Percentiles rank a stretch among this genome's conserved stretches.
These are phyloP conservation scores for Pilaira anomala DNA, from an alignment of 192 early-diverging fungal species.

Conservation along the genomic window DNA sequence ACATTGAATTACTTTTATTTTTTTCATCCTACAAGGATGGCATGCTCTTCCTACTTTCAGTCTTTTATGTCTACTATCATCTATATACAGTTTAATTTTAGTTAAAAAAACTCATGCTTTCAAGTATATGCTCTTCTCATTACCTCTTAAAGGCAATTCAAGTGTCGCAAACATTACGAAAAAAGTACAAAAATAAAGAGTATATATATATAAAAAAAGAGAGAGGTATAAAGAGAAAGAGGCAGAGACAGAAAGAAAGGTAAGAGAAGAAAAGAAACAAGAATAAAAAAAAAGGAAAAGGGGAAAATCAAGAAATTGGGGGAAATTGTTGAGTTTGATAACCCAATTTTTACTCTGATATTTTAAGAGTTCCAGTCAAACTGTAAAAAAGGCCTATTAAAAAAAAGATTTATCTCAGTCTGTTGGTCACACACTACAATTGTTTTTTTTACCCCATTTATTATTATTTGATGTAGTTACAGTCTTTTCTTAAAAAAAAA, in stretches of 20 bases:
- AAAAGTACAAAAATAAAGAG: neutral
- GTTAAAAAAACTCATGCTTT: too few species aligned
- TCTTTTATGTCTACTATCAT: slow-evolving; percentile 34
- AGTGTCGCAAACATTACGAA: slow-evolving; percentile 38
- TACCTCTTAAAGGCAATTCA: slow-evolving; percentile 37
- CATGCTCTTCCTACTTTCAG: slow-evolving; percentile 35
- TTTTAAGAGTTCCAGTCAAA: too few species aligned
- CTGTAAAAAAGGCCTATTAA: too few species aligned
- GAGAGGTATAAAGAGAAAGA: neutral
- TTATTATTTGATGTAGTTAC: too few species aligned
- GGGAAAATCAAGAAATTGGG: slow-evolving; percentile 10
- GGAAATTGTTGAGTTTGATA: neutral
- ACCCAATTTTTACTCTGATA: neutral
- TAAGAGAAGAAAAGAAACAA: slow-evolving; percentile 12
- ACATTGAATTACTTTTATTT: slow-evolving; percentile 30
- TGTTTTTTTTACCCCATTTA: too few species aligned
- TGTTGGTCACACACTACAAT: too few species aligned
- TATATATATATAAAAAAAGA: neutral
- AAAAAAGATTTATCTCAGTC: too few species aligned
- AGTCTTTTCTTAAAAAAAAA: too few species aligned
- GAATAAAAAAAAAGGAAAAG: neutral
- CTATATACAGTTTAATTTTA: slow-evolving; percentile 7
- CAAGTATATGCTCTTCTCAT: neutral
- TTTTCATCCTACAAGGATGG: slow-evolving; percentile 39
- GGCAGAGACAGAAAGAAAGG: slow-evolving; percentile 1